Evolutionary conservation across 192 early-diverging fungal genomes (phyloP).

Genomic region (Coemansia sp.): DNA sequence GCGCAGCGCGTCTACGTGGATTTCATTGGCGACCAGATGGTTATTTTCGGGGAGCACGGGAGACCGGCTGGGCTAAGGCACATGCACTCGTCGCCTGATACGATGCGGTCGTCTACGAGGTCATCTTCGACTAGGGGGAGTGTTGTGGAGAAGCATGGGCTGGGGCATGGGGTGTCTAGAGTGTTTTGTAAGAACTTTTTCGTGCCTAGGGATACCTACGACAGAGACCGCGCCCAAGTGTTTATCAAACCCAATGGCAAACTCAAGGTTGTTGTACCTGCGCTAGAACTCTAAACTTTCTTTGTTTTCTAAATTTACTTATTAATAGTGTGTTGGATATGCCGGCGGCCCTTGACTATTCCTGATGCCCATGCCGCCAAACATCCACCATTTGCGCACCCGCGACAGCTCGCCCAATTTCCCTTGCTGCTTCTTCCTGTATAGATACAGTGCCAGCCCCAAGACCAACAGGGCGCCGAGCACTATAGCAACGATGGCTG

Average conservation of each 20-base stretch:
- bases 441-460: conserved; percentile 9
- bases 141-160: not conserved
- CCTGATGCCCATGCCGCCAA: conserved; percentile 20
- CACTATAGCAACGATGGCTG: conserved; percentile 15
- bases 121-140: conserved; percentile 18
- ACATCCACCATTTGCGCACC: conserved; percentile 41
- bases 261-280: conserved; percentile 50
- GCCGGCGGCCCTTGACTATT: not conserved
- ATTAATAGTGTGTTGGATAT: not conserved
- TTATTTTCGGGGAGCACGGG: conserved; percentile 46
- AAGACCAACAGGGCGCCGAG: conserved; percentile 13
- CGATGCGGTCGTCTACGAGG: conserved; percentile 29
- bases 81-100: conserved; percentile 9
- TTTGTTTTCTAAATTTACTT: not conserved
- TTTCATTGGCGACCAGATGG: conserved; percentile 49
- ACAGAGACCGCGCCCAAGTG: conserved; percentile 45
- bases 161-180: conserved; percentile 20
- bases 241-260: conserved; percentile 53
- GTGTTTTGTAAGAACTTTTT: conserved; percentile 53
- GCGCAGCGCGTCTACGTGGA: conserved; percentile 50
- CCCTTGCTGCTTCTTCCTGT: not conserved
- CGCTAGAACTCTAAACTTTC: conserved; percentile 9
- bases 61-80: not conserved
- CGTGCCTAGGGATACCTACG: conserved; percentile 49
- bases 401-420: conserved; percentile 10